Evolutionary conservation across 2,329 filamentous ascomycete genomes (phyloP), one percentile per base, ranked within the genome.

Genomic region (Dactylellina leptospora): DNA sequence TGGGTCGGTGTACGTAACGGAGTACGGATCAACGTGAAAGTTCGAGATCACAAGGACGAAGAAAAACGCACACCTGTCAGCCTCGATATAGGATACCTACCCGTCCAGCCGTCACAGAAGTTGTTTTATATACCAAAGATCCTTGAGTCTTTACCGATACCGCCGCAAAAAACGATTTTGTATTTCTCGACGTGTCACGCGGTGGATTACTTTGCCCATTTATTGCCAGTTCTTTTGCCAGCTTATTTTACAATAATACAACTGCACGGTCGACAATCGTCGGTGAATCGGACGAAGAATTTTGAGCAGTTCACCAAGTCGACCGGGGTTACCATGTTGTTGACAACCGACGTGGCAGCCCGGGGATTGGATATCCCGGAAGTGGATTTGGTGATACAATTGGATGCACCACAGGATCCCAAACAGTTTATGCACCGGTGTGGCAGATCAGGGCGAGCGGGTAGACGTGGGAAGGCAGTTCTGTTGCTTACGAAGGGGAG

Each of bases 361-460:
- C 87, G 93, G 71, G 93, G 93, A 11, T 85, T 97, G 3, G 93
- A 97, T 78, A 95, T 97, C 60, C 92, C 93, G 0, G 87, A 92
- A 63, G 92, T 97, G 38, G 93, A 97, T 78, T 84, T 97, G 1
- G 93, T 97, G 3, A 85, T 96, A 0, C 93, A 97, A 78, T 84
- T 97, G 44, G 93, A 97, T 78, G 90, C 88, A 1, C 76, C 76
- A 2, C 91, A 89, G 40, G 93, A 97, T 76, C 91, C 93, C 0
- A 97, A 97, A 79, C 92, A 90, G 9, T 99, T 99, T 77, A 97
- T 99, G 77, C 96, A 99, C 80, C 89, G 96, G 13, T 86, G 97
- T 3, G 95, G 95, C 13, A 86, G 95, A 64, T 92, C 95, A 0
- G 95, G 95, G 0, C 86, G 95, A 30, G 97, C 97, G 92, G 92